Evolutionary conservation across 2,329 filamentous ascomycete genomes (phyloP).

Genomic region (Colletotrichum sp.): DNA sequence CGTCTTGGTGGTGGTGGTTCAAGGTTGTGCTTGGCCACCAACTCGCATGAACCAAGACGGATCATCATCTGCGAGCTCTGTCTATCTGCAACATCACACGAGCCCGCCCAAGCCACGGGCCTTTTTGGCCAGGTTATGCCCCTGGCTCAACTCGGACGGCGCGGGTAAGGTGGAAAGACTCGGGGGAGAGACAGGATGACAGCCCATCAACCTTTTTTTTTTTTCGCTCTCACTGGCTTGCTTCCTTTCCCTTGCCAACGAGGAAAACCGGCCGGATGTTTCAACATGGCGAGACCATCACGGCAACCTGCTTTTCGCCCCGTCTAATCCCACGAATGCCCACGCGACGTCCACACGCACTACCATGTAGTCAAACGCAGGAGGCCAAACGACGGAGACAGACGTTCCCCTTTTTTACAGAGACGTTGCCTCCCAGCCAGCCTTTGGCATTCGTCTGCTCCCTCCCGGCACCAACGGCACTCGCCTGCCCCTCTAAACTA

Average conservation of each 20-base stretch:
- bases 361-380: neutral
- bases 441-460: neutral
- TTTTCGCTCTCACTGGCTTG: neutral
- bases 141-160: neutral
- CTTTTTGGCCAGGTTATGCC: neutral
- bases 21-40: neutral
- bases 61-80: conserved; percentile 5
- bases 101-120: neutral
- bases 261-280: neutral
- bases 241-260: neutral
- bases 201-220: neutral
- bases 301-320: neutral
- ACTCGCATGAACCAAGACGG: conserved; percentile 16
- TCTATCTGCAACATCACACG: conserved; percentile 16
- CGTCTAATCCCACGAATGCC: neutral
- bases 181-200: neutral
- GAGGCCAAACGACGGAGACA: neutral
- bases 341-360: neutral
- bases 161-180: neutral
- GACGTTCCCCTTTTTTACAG: neutral
- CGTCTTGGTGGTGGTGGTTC: neutral
- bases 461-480: conserved; percentile 14
- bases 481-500: neutral
- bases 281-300: neutral
- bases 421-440: neutral